Evolutionary conservation across 352 stramenopile genomes (phyloP), one percentile per base, ranked within the genome.

Genomic region (Pythium guiyangense): DNA sequence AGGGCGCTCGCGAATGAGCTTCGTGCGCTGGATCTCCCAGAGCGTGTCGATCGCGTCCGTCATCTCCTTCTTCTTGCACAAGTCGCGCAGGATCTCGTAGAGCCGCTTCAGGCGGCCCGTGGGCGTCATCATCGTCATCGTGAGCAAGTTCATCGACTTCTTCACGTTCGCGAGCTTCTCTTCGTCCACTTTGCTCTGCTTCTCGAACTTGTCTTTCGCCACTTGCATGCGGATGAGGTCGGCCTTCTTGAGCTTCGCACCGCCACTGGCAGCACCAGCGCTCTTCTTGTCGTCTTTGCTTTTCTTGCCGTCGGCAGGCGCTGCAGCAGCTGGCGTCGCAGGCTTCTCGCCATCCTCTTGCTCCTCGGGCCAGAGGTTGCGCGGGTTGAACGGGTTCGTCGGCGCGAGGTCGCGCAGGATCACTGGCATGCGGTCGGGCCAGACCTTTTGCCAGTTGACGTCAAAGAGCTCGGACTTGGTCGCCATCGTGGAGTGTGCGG

Each of bases 391-490:
- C 27, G 84, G 82, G 59, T 94, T 94, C 35, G 77, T 90, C 12
- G 84, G 84, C 57, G 84, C 84, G 54, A 94, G 57, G 48, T 94
- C 82, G 29, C 84, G 84, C 57, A 94, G 69, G 57, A 94, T 94
- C 69, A 94, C 82, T 40, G 84, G 84, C 76, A 94, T 94, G 59
- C 84, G 81, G 68, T 94, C 80, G 12, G 84, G 84, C 77, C 84
- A 94, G 46, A 94, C 70, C 69, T 94, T 94, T 67, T 94, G 83
- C 84, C 84, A 94, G 70, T 92, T 92, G 34, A 94, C 84, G 60
- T 92, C 84, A 67, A 80, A 79, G 74, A 94, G 83, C 27, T 83
- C 77, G 52, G 80, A 84, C 66, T 90, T 94, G 50, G 84, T 79
- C 62, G 56, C 68, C 77, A 82, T 89, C 14, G 15, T 70, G 18